A percentile compares a stretch with the other conserved stretches of the same genome.
Conservation (phyloP, 805 yeast species). For the Cyberlindnera nakhonratchasimensis region DNA sequence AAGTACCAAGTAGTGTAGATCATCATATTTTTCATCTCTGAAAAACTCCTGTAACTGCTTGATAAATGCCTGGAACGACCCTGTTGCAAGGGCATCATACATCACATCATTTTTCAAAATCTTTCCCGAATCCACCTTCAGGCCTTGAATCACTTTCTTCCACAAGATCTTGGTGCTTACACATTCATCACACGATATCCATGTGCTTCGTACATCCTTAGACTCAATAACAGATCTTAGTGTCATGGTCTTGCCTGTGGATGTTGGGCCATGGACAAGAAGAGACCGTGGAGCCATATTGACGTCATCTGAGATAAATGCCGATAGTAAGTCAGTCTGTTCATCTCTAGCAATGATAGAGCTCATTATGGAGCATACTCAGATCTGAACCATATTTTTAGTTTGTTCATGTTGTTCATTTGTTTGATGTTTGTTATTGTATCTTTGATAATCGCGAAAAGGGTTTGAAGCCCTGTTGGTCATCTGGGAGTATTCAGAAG, state of each 20-base stretch:
- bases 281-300: conserved; percentile 10
- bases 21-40: conserved; percentile 3
- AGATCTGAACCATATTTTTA: too few species aligned
- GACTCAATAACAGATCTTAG: conserved; percentile 11
- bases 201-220: conserved; percentile 13
- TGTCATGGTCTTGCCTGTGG: conserved; percentile 25
- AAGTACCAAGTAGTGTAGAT: conserved; percentile 24
- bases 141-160: conserved; percentile 17
- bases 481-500: too few species aligned
- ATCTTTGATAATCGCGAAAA: too few species aligned
- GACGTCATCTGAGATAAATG: conserved; percentile 14
- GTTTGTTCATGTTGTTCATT: neutral
- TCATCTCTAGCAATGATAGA: conserved; percentile 16
- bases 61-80: conserved; percentile 24
- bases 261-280: conserved; percentile 21
- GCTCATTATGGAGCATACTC: neutral
- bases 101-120: conserved; percentile 3
- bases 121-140: conserved; percentile 15
- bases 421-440: too few species aligned
- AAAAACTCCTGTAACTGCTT: conserved; percentile 18
- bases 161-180: conserved; percentile 24
- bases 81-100: conserved; percentile 13
- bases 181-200: conserved; percentile 28
- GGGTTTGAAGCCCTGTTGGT: neutral
- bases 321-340: conserved; percentile 16